Conservation (phyloP, 768 basidiomycete species). For the Trametes gibbosa region DNA sequence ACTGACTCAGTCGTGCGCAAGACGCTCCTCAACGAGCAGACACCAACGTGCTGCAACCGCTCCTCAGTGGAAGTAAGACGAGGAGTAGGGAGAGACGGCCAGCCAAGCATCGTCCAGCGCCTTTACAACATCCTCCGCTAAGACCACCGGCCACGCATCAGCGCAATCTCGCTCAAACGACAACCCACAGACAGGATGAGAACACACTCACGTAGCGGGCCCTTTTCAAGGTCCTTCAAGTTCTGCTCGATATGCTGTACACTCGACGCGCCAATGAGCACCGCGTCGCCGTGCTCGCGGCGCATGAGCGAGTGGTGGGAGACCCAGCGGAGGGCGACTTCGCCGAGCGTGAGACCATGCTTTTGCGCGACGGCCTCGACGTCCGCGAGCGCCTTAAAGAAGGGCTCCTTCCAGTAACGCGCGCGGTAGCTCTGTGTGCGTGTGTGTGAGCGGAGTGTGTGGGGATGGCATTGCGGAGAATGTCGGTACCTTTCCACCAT, state of each 20-base stretch:
- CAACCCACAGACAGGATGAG: neutral
- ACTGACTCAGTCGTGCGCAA: too few species aligned
- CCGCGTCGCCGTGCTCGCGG: constrained; percentile 45
- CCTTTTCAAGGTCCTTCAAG: constrained; percentile 52
- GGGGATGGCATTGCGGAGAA: neutral
- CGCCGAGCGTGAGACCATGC: constrained; percentile 38
- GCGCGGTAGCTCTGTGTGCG: constrained; percentile 21
- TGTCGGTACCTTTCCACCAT: constrained; percentile 44
- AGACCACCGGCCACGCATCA: neutral
- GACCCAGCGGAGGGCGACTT: constrained; percentile 46
- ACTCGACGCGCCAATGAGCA: constrained; percentile 64
- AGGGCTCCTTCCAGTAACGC: constrained; percentile 51
- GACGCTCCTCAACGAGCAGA: too few species aligned
- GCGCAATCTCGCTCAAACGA: neutral
- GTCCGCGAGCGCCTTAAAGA: constrained; percentile 47
- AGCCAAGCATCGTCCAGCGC: constrained; percentile 52
- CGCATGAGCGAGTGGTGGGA: constrained; percentile 47
- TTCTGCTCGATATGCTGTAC: constrained; percentile 57
- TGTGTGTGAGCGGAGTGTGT: neutral
- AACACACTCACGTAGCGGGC: constrained; percentile 30
- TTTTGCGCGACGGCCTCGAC: constrained; percentile 42
- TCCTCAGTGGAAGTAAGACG: constrained; percentile 15
- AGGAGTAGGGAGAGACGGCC: constrained; percentile 39
- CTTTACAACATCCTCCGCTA: constrained; percentile 51
- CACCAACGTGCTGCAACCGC: too few species aligned